These are phyloP conservation scores for Beauveria bassiana DNA, from an alignment of 2,329 filamentous ascomycete species.

Conservation along the genomic window DNA sequence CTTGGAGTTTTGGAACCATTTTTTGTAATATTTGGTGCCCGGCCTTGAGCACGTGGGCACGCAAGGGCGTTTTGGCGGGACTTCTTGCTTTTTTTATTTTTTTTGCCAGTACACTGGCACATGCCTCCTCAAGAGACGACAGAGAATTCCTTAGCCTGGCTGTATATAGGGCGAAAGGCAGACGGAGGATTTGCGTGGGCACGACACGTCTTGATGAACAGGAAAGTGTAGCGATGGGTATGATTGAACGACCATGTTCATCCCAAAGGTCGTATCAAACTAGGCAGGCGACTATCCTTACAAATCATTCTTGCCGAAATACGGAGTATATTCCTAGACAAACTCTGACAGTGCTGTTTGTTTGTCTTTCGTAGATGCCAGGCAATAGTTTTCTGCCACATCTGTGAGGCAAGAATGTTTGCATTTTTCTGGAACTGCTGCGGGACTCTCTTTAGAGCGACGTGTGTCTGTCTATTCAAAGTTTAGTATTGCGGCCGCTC, in stretches of 20 bases:
- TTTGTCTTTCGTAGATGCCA: not conserved
- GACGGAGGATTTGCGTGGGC: not conserved
- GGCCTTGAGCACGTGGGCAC: not conserved
- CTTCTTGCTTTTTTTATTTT: not conserved
- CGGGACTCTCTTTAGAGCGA: too few species aligned
- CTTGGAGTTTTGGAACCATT: not conserved
- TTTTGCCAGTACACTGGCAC: not conserved
- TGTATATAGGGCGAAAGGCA: not conserved
- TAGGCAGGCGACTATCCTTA: not conserved
- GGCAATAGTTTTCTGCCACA: too few species aligned
- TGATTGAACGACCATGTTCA: not conserved
- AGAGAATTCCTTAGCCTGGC: not conserved
- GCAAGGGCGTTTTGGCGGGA: constrained; percentile 6
- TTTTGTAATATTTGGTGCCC: constrained; percentile 1
- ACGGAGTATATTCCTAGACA: not conserved
- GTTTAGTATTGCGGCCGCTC: too few species aligned
- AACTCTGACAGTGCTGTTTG: not conserved
- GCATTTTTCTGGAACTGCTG: too few species aligned
- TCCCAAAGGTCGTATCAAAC: not conserved
- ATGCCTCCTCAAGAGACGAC: not conserved
- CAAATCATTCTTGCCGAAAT: not conserved
- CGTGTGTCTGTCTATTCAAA: too few species aligned
- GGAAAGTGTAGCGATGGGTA: not conserved
- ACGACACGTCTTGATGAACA: not conserved
- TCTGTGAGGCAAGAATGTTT: too few species aligned